Percentiles rank a stretch among this genome's conserved stretches.
These are phyloP conservation scores for Galeopsis tetrahit DNA, from an alignment of 257 asterid genomes.

Conservation along the genomic window DNA sequence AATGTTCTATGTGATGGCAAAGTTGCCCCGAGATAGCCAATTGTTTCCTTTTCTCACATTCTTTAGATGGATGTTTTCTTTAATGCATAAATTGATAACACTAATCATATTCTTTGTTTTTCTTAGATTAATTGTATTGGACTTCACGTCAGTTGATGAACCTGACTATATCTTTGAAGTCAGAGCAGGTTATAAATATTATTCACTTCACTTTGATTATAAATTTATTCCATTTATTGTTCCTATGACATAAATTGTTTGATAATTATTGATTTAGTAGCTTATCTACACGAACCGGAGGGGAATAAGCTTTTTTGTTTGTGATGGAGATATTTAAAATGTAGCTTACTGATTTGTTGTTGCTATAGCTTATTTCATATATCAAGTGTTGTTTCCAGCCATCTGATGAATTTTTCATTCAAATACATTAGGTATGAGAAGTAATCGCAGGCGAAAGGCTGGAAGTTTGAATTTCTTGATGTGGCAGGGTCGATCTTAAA, in stretches of 20 bases:
- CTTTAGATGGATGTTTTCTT: no score
- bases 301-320: slow-evolving; percentile 96
- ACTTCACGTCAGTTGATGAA: slow-evolving; percentile 48
- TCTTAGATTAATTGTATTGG: no score
- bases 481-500: slow-evolving; percentile 76
- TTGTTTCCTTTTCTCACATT: no score
- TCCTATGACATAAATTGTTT: background rate
- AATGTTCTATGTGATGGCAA: no score
- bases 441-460: slow-evolving; percentile 73
- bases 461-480: slow-evolving; percentile 86
- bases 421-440: slow-evolving; percentile 75
- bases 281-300: slow-evolving; percentile 74
- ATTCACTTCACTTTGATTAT: background rate
- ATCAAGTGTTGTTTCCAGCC: slow-evolving; percentile 26
- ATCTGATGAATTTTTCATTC: slow-evolving; percentile 26
- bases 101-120: no score
- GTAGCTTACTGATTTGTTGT: slow-evolving; percentile 42
- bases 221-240: background rate
- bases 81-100: no score
- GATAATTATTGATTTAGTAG: slow-evolving; percentile 25
- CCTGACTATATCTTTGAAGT: slow-evolving; percentile 95
- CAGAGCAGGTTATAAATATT: slow-evolving; percentile 71
- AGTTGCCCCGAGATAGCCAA: no score
- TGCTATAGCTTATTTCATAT: slow-evolving; percentile 17
- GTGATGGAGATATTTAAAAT: slow-evolving; percentile 94